Conservation (phyloP, 495 filamentous ascomycete genomes). For the Ascodesmis nigricans region DNA sequence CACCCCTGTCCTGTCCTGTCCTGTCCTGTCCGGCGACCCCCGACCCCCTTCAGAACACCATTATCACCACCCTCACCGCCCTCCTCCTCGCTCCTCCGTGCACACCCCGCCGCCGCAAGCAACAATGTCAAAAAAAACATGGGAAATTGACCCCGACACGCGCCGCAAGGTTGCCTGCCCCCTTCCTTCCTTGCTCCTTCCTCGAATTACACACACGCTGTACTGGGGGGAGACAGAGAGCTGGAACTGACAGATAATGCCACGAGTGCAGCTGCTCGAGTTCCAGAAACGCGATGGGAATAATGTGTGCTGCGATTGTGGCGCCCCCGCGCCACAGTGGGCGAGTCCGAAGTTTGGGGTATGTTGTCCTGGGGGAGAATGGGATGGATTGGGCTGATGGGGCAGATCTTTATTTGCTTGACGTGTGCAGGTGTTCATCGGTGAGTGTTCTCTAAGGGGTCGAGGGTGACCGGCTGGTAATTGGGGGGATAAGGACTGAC, state of each 20-base stretch:
- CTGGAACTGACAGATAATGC: constrained; percentile 2
- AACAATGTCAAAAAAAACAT: too few relatives aligned
- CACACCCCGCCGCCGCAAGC: too few relatives aligned
- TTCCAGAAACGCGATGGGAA: constrained; percentile 78
- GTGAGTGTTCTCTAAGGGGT: constrained; percentile 1
- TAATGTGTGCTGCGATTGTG: constrained; percentile 78
- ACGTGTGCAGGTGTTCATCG: constrained; percentile 89
- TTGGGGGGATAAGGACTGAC: not conserved
- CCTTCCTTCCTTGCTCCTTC: not conserved
- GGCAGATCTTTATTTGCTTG: constrained; percentile 75
- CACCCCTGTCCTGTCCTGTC: too few relatives aligned
- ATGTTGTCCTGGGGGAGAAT: constrained; percentile 1
- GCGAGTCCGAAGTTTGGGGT: constrained; percentile 41
- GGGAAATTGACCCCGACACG: constrained; percentile 7
- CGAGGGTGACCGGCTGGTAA: not conserved
- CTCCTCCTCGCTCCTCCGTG: too few relatives aligned
- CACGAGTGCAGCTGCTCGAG: constrained; percentile 41
- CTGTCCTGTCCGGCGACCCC: too few relatives aligned
- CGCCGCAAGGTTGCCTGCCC: constrained; percentile 2
- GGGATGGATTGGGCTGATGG: not conserved
- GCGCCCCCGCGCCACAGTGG: constrained; percentile 91
- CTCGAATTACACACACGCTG: too few relatives aligned
- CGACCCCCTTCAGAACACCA: too few relatives aligned
- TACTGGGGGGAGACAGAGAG: not conserved
- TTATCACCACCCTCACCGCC: too few relatives aligned